These are phyloP conservation scores for Poa annua DNA, from an alignment of 176 grass and related monocot species.

Conservation along the genomic window DNA sequence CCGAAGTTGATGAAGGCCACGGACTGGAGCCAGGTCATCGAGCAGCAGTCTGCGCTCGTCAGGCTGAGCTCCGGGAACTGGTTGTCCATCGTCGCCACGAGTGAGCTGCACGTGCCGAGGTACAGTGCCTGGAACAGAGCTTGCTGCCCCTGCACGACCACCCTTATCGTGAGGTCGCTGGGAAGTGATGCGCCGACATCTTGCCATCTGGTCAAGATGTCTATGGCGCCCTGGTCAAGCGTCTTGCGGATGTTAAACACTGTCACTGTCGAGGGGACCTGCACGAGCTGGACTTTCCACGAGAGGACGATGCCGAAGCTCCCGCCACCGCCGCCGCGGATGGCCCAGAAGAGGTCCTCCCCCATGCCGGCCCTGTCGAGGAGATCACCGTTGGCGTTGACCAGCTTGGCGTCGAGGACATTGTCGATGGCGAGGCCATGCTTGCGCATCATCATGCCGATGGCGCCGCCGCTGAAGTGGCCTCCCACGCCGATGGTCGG, in stretches of 20 bases:
- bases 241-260: conserved; percentile 34
- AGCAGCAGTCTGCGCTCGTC: conserved; percentile 42
- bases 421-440: conserved; percentile 62
- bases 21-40: conserved; percentile 58
- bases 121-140: conserved; percentile 41
- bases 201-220: conserved; percentile 55
- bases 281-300: conserved; percentile 52
- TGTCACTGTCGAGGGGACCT: conserved; percentile 35
- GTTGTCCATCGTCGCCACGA: not conserved
- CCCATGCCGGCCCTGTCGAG: conserved; percentile 58
- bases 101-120: conserved; percentile 39
- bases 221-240: conserved; percentile 41
- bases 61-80: conserved; percentile 43
- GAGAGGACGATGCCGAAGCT: conserved; percentile 61
- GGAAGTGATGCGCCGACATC: conserved; percentile 30
- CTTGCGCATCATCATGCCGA: conserved; percentile 57
- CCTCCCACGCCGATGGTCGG: conserved; percentile 66
- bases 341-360: conserved; percentile 56
- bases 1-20: not conserved
- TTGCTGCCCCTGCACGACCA: conserved; percentile 13
- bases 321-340: conserved; percentile 55
- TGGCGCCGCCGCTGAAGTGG: conserved; percentile 63
- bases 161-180: conserved; percentile 40
- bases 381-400: conserved; percentile 48
- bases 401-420: conserved; percentile 59